These are phyloP conservation scores for Rubroboletus satanas DNA, from an alignment of 768 basidiomycete species.

Conservation along the genomic window DNA sequence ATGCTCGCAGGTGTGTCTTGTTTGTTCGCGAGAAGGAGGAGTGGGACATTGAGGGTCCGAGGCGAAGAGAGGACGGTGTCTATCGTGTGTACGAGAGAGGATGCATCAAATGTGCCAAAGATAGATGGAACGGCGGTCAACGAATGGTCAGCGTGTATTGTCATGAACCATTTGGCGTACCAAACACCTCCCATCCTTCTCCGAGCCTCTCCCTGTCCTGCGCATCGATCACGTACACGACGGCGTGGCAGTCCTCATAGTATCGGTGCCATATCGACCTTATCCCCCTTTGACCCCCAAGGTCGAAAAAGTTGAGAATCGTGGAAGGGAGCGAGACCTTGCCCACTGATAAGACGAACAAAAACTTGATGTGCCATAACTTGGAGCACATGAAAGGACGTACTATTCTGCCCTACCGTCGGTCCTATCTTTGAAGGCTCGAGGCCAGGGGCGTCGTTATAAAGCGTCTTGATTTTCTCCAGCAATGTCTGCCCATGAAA, in stretches of 20 bases:
- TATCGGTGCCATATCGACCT: conserved; percentile 92
- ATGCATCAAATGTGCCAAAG: background rate
- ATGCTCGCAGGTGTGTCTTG: conserved; percentile 81
- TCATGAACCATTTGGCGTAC: conserved; percentile 44
- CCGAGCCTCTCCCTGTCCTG: conserved; percentile 82
- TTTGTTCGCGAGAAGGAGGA: conserved; percentile 93
- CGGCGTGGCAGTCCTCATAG: conserved; percentile 95
- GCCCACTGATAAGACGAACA: conserved; percentile 56
- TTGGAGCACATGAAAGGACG: conserved; percentile 26
- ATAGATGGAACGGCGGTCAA: background rate
- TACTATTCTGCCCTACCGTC: conserved; percentile 97
- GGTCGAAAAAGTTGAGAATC: conserved; percentile 94
- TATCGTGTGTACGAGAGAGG: conserved; percentile 15
- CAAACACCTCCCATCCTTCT: conserved; percentile 97
- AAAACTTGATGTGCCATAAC: background rate
- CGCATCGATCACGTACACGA: conserved; percentile 93
- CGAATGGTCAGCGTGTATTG: background rate
- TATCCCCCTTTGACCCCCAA: conserved; percentile 93
- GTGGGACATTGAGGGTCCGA: conserved; percentile 84
- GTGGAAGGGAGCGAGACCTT: conserved; percentile 92
- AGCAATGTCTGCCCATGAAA: conserved; percentile 61
- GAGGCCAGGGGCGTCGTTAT: conserved; percentile 83
- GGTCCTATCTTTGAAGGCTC: conserved; percentile 91
- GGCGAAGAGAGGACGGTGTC: conserved; percentile 86
- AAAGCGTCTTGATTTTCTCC: conserved; percentile 91